These are phyloP conservation scores for Saururus chinensis DNA, from an alignment of 164 flowering plant species.

Conservation along the genomic window DNA sequence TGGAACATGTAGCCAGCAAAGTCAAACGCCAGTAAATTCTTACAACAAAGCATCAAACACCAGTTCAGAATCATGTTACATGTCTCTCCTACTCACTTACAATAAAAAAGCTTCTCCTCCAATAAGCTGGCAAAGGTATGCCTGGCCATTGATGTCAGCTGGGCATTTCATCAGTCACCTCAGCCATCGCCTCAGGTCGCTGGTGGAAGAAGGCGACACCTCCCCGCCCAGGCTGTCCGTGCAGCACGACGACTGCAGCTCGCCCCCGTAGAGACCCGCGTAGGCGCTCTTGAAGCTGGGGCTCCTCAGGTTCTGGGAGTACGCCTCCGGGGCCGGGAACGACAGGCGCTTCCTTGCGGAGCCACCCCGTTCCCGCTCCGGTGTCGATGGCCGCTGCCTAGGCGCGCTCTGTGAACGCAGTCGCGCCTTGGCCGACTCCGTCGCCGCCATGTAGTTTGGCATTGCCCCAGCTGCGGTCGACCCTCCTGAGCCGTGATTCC, in stretches of 20 bases:
- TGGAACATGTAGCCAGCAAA: too few relatives aligned
- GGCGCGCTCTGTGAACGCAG: constrained; percentile 34
- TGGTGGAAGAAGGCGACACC: constrained; percentile 46
- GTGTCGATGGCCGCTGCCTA: constrained; percentile 16
- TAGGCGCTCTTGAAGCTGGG: constrained; percentile 44
- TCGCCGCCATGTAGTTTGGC: constrained; percentile 88
- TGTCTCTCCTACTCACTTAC: too few relatives aligned
- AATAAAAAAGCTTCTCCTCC: too few relatives aligned
- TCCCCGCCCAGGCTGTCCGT: constrained; percentile 43
- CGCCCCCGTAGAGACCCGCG: constrained; percentile 22
- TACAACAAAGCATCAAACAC: too few relatives aligned
- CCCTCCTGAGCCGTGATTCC: neutral
- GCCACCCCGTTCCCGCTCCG: constrained; percentile 46
- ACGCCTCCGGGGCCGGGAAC: constrained; percentile 34
- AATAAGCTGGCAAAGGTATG: too few relatives aligned
- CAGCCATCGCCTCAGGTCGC: constrained; percentile 53
- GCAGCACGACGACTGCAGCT: constrained; percentile 36
- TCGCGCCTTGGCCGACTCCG: constrained; percentile 80
- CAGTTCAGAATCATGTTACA: too few relatives aligned
- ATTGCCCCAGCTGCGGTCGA: constrained; percentile 7
- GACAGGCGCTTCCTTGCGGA: constrained; percentile 52
- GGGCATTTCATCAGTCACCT: constrained; percentile 15
- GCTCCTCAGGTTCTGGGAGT: constrained; percentile 26
- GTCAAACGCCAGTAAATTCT: too few relatives aligned
- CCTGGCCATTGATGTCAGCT: too few relatives aligned